Evolutionary conservation across 169 alveolate species (phyloP), one percentile per base, ranked within the genome.

Genomic region (Eimeria acervulina): DNA sequence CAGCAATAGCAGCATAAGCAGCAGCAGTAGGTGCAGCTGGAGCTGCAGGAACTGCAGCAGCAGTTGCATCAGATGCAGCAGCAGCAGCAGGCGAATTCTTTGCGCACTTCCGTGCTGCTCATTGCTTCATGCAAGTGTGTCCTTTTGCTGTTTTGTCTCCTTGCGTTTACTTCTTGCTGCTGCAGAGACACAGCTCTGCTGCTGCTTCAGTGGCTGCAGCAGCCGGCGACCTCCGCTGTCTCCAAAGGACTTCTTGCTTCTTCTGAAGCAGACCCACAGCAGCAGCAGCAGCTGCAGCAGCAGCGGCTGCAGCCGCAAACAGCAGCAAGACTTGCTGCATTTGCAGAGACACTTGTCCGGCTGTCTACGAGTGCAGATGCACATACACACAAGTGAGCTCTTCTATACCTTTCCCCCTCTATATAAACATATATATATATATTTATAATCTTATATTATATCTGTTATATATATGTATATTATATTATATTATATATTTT

Each of bases 181-280:
- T 40, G 1, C 31, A 76, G 87, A 26, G 87, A 76, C 31, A 15
- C 31, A 13, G 87, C 87, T 10, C 87, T 76, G 6, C 87, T 76
- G 38, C 87, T 76, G 33, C 40, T 76, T 15, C 51, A 76, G 33
- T 76, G 87, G 87, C 87, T 76, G 51, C 87, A 76, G 63, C 59
- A n/a, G n/a, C n/a, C n/a, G n/a, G n/a, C n/a, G n/a, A n/a, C n/a
- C n/a, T n/a, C n/a, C n/a, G n/a, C n/a, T n/a, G n/a, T n/a, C n/a
- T n/a, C n/a, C n/a, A n/a, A n/a, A n/a, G n/a, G n/a, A n/a, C n/a
- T n/a, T n/a, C 84, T 51, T 23, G 51, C 40, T 23, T 72, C 59
- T 38, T 23, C 59, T 23, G 59, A 36, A 26, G 63, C 63, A 5
- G 12, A 8, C 63, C 51, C 59, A 33, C 33, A 76, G 38, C 59